Percentiles rank a stretch among this genome's conserved stretches.
These are phyloP conservation scores for Inga oerstediana DNA, from an alignment of 306 rosid species.

Conservation along the genomic window DNA sequence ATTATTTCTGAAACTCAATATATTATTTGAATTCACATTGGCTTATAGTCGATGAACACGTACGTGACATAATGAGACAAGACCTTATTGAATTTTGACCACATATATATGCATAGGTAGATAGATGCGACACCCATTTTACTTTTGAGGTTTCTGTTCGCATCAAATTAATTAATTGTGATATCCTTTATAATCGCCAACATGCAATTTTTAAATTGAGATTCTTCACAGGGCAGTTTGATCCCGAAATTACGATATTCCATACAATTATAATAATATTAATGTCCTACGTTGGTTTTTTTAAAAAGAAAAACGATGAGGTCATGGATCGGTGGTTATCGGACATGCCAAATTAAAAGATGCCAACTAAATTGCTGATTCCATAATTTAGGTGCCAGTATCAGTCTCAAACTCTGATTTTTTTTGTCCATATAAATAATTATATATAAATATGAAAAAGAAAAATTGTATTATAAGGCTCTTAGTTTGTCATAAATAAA, in stretches of 20 bases:
- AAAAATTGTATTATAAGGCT: neutral
- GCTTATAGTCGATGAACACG: neutral
- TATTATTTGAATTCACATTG: neutral
- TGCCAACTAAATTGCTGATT: slow-evolving; percentile 19
- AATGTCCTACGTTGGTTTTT: neutral
- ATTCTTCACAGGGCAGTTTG: slow-evolving; percentile 14
- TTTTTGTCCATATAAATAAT: neutral
- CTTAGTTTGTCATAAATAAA: slow-evolving; percentile 2
- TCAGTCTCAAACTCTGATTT: slow-evolving; percentile 4
- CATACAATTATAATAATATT: neutral
- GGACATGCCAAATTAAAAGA: neutral
- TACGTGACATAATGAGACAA: slow-evolving; percentile 26
- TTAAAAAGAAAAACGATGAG: neutral
- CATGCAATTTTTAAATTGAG: slow-evolving; percentile 6
- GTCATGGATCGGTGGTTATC: neutral
- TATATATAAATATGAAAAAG: neutral
- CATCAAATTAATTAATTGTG: neutral
- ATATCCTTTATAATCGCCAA: neutral
- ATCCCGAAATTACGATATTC: slow-evolving; percentile 34
- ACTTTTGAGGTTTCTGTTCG: neutral
- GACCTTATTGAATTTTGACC: slow-evolving; percentile 18
- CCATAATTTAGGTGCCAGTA: neutral
- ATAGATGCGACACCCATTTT: neutral
- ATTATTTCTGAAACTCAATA: neutral
- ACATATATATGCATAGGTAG: neutral